Percentiles rank a stretch among this genome's conserved stretches.
Evolutionary conservation across 106 monocot genomes (phyloP).

Genomic region (Allium sativum): DNA sequence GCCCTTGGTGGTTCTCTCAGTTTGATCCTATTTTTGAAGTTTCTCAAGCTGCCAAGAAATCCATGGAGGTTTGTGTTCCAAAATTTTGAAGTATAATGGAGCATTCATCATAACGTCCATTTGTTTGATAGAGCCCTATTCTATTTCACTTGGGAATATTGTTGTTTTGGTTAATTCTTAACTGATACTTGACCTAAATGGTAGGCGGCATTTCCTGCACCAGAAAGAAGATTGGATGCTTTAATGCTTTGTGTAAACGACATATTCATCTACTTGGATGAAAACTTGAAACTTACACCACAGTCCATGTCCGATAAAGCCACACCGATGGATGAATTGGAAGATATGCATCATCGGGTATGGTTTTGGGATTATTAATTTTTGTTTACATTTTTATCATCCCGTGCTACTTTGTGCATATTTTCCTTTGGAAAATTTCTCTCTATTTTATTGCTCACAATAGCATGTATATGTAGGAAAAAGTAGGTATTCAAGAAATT

Average conservation of each 20-base stretch:
- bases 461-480: too few species aligned
- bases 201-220: constrained; percentile 75
- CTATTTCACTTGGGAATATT: not conserved
- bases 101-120: not conserved
- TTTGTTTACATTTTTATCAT: not conserved
- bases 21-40: constrained; percentile 83
- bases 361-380: constrained; percentile 9
- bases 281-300: constrained; percentile 73
- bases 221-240: constrained; percentile 87
- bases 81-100: too few species aligned
- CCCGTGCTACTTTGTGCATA: not conserved
- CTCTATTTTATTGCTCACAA: too few species aligned
- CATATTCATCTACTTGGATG: constrained; percentile 73
- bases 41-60: constrained; percentile 77
- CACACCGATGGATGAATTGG: constrained; percentile 80
- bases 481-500: too few species aligned
- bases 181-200: constrained; percentile 8
- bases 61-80: constrained; percentile 71
- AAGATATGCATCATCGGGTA: constrained; percentile 91
- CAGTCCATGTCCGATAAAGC: constrained; percentile 83
- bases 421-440: too few species aligned
- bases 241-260: constrained; percentile 69
- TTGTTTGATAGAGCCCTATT: not conserved
- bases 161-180: constrained; percentile 4
- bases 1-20: constrained; percentile 98